A percentile compares a stretch with the other conserved stretches of the same genome.
Evolutionary conservation across 495 filamentous ascomycete species (phyloP).

Genomic region (Trichocladium uniseriatum): DNA sequence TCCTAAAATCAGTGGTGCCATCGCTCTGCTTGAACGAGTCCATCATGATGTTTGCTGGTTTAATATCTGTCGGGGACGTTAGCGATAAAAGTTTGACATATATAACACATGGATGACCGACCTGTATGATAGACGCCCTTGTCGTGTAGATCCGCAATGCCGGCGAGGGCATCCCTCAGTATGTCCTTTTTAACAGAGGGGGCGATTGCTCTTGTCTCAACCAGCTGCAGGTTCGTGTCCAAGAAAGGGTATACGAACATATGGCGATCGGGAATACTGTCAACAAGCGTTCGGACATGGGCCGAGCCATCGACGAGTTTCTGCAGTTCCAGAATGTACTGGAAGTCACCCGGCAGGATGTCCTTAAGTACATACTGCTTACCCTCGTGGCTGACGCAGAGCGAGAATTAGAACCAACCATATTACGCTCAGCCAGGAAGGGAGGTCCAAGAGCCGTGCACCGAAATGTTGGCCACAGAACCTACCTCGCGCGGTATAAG

Average conservation of each 20-base stretch:
- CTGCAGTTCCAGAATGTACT: neutral
- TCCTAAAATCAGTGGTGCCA: neutral
- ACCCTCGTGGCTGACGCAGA: neutral
- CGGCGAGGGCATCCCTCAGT: neutral
- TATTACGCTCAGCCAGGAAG: neutral
- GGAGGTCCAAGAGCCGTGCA: neutral
- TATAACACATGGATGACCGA: neutral
- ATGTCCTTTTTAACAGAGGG: constrained; percentile 1
- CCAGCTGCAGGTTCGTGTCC: neutral
- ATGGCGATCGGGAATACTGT: neutral
- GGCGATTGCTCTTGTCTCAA: neutral
- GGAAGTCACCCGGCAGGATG: constrained; percentile 1
- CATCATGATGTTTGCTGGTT: constrained; percentile 4
- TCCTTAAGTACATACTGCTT: constrained; percentile 5
- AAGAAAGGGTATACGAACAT: constrained; percentile 4
- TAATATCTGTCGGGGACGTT: constrained; percentile 2
- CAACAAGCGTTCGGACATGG: constrained; percentile 2
- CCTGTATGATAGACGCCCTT: constrained; percentile 4
- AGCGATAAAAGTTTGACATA: neutral
- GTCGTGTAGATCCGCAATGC: constrained; percentile 3
- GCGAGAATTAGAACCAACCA: neutral
- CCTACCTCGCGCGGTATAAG: constrained; percentile 5
- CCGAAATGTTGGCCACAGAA: neutral
- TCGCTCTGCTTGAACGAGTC: neutral
- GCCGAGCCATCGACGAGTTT: neutral